Base-by-base conservation (phyloP, 192 early-diverging fungal genomes). In the Dimargaris verticillata region DNA sequence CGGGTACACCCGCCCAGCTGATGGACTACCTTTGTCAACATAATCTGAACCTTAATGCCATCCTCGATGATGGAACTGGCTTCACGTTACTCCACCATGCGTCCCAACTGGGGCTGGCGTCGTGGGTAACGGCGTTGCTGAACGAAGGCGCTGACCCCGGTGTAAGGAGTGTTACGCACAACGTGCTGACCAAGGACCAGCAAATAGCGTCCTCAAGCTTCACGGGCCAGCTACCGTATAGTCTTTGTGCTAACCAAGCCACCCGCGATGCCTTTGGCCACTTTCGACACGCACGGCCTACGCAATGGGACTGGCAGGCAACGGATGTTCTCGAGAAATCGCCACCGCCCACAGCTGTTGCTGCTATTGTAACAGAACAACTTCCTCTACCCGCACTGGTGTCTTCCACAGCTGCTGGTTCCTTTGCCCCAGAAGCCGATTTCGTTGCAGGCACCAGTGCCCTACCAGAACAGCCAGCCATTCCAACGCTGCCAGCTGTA, bases 11-110 rank as follows among this genome's bases (percentile, higher is more conserved):
- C 5, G 68, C 71, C 0, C 68, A 73, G 5, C 63, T 76, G 22
- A 29, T 71, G 29, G 69, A 63, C 63, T 70, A 64, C 62, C 57
- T 68, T 20, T 53, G 64, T 53, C 54, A 61, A 17, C 59, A 63
- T 49, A 71, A 63, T 50, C 61, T 67, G 62, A 62, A 73, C 25
- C 28, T 64, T 28, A 61, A 73, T 48, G 44, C 25, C 9, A 4
- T 53, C 3, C 53, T 52, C 44, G 49, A 78, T 11, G 68, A 74
- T 18, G 86, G 87, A 51, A 51, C 78, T 11, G 66, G 85, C 20
- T 71, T 84, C 0, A 85, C 86, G 0, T 71, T 93, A 11, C 67
- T 96, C 22, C 93, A 98, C 64, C 58, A 89, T 26, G 89, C 91
- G 0, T 66, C 90, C 7, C 47, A 55, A n/a, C 62, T 68, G 4